A percentile compares a stretch with the other conserved stretches of the same genome.
phyloP scores from a whole-genome alignment of 2,329 filamentous ascomycete species.

The Fusarium dimerum region DNA sequence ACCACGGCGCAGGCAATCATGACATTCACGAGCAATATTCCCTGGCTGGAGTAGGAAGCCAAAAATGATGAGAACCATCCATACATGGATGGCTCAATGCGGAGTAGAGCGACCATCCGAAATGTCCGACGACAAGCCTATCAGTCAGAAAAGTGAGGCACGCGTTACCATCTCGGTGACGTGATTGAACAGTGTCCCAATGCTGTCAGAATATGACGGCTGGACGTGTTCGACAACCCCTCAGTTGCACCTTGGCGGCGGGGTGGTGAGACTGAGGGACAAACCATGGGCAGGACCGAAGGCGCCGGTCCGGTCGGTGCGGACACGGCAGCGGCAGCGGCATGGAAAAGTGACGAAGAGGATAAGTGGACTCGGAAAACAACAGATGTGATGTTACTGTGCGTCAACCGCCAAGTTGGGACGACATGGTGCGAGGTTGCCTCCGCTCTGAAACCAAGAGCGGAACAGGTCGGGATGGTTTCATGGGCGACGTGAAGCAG shows the following conservation, averaged over 20 bases:
- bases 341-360: slow-evolving; percentile 12
- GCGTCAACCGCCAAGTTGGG: slow-evolving; percentile 28
- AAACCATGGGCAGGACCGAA: slow-evolving; percentile 19
- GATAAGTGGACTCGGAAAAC: slow-evolving; percentile 20
- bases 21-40: slow-evolving; percentile 7
- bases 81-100: slow-evolving; percentile 17
- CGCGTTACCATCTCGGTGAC: slow-evolving; percentile 26
- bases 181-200: slow-evolving; percentile 27
- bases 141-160: slow-evolving; percentile 24
- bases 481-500: too few relatives aligned
- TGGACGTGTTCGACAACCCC: slow-evolving; percentile 24
- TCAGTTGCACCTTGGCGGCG: slow-evolving; percentile 21
- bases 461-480: slow-evolving; percentile 30
- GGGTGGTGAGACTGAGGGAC: slow-evolving; percentile 7
- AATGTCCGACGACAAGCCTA: slow-evolving; percentile 18
- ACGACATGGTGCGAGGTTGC: slow-evolving; percentile 22
- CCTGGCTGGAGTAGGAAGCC: slow-evolving; percentile 18
- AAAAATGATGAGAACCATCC: slow-evolving; percentile 17
- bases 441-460: slow-evolving; percentile 19
- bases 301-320: slow-evolving; percentile 22
- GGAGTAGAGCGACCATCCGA: slow-evolving; percentile 19
- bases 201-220: slow-evolving; percentile 28
- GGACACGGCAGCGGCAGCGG: slow-evolving; percentile 9
- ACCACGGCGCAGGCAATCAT: slow-evolving; percentile 13
- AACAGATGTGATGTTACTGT: slow-evolving; percentile 17